These are phyloP conservation scores for Fomitopsis pulvina DNA, from an alignment of 768 basidiomycete genomes.

Conservation along the genomic window DNA sequence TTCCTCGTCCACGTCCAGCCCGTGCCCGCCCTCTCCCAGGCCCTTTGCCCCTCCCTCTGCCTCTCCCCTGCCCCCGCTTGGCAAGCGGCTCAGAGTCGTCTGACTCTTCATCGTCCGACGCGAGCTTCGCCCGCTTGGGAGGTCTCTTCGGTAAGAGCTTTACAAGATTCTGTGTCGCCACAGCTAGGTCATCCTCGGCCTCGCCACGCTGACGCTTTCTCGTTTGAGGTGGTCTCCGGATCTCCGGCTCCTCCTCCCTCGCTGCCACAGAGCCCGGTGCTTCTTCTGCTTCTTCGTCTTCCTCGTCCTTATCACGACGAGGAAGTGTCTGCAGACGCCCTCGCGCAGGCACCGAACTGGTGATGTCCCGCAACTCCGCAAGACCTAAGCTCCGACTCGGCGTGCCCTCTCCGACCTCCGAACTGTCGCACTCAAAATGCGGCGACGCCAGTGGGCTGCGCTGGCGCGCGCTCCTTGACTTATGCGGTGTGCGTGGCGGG, in stretches of 20 bases:
- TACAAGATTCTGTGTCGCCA: constrained; percentile 13
- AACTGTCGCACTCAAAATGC: constrained; percentile 10
- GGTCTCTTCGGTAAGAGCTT: constrained; percentile 15
- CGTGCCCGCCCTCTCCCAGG: background rate
- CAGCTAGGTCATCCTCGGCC: constrained; percentile 12
- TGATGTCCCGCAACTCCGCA: constrained; percentile 14
- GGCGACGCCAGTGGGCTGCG: constrained; percentile 19
- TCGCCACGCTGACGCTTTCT: constrained; percentile 12
- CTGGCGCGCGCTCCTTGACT: constrained; percentile 16
- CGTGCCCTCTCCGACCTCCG: constrained; percentile 4
- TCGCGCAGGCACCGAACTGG: constrained; percentile 1
- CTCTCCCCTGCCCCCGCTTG: background rate
- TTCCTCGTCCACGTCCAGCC: background rate
- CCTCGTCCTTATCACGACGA: background rate
- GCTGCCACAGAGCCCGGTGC: background rate
- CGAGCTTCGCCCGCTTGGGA: constrained; percentile 9
- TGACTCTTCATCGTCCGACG: constrained; percentile 1
- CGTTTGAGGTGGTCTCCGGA: background rate
- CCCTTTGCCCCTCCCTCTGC: constrained; percentile 1
- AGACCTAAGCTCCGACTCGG: constrained; percentile 5
- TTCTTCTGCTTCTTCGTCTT: background rate
- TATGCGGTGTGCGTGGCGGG: constrained; percentile 19
- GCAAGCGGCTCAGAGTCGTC: background rate
- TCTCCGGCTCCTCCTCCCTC: background rate
- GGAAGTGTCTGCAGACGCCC: background rate